Evolutionary conservation across 2,329 filamentous ascomycete genomes (phyloP).

Genomic region (Teratosphaeria destructans): DNA sequence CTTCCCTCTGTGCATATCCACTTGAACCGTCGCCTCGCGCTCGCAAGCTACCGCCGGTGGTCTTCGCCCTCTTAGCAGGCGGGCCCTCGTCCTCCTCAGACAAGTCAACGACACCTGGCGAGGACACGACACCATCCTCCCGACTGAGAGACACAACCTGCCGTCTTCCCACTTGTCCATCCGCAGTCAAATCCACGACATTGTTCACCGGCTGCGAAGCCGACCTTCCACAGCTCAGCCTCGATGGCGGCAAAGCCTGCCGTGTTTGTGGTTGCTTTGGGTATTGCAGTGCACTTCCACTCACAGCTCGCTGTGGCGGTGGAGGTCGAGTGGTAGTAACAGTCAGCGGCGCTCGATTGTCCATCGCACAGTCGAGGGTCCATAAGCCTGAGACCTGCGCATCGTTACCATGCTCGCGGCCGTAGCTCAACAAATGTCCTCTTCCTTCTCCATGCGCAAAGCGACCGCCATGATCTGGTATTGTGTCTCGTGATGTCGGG

Average conservation of each 20-base stretch:
- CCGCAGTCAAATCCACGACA: conserved; percentile 17
- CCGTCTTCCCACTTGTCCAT: conserved; percentile 5
- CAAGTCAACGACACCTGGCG: conserved; percentile 15
- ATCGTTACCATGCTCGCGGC: conserved; percentile 8
- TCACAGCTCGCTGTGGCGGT: conserved; percentile 18
- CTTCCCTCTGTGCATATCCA: conserved; percentile 4
- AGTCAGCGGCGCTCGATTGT: conserved; percentile 15
- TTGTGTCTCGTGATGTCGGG: background rate
- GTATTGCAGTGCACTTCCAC: conserved; percentile 12
- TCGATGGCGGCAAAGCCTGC: conserved; percentile 18
- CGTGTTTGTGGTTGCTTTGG: conserved; percentile 12
- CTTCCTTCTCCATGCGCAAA: background rate
- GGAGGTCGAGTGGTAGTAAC: conserved; percentile 11
- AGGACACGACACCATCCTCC: conserved; percentile 7
- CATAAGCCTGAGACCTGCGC: conserved; percentile 9
- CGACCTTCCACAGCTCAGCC: conserved; percentile 23
- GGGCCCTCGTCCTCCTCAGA: conserved; percentile 13
- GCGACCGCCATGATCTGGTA: background rate
- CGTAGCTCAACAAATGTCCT: background rate
- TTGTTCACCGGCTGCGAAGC: conserved; percentile 16
- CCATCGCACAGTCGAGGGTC: conserved; percentile 16
- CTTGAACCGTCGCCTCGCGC: background rate
- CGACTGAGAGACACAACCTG: conserved; percentile 11
- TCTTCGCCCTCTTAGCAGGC: conserved; percentile 21
- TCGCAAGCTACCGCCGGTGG: conserved; percentile 5